Conservation (phyloP, 257 asterid species). For the Ballota nigra region DNA sequence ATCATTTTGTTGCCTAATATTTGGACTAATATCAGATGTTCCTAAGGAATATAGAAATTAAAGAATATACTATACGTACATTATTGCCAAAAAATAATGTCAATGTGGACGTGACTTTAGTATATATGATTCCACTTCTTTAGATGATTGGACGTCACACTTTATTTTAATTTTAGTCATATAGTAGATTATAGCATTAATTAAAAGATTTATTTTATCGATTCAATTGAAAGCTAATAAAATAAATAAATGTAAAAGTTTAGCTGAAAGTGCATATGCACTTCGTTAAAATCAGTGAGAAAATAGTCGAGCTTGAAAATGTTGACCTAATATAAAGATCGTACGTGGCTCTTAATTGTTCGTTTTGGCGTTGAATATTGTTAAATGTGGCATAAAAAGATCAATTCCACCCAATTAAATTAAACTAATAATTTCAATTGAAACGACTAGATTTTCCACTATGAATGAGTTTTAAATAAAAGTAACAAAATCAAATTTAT, state of each 20-base stretch:
- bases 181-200: neutral
- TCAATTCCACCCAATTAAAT: neutral
- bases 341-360: neutral
- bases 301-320: neutral
- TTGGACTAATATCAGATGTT: slow-evolving; percentile 22
- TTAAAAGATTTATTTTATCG: neutral
- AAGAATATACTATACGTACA: neutral
- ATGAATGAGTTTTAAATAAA: too few relatives aligned
- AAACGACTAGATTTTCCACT: neutral
- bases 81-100: slow-evolving; percentile 10
- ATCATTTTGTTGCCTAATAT: slow-evolving; percentile 22
- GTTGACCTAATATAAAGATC: neutral
- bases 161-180: neutral
- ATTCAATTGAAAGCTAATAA: neutral
- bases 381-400: neutral
- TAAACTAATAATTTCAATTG: neutral
- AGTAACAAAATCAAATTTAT: neutral
- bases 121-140: slow-evolving; percentile 21
- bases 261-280: neutral
- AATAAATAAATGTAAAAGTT: neutral
- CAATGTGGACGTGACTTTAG: neutral
- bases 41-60: slow-evolving; percentile 1
- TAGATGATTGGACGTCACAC: neutral
- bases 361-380: neutral
- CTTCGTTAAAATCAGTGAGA: neutral